Conservation (phyloP, 768 basidiomycete species). For the Tricholoma bakamatsutake region DNA sequence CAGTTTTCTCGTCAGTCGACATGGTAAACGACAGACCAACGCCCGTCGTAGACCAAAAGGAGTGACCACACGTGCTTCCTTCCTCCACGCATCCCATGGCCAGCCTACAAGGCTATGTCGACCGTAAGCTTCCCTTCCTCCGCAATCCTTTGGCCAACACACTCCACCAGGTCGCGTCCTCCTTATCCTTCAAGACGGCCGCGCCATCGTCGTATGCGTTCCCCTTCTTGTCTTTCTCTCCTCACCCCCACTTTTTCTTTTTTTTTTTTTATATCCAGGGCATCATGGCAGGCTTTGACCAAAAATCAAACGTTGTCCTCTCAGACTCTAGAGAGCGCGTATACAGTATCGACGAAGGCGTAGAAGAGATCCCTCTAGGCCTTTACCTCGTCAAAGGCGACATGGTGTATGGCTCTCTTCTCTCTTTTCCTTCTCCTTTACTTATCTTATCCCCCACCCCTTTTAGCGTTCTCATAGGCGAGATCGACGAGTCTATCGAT, state of each 20-base stretch:
- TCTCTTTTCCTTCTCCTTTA: neutral
- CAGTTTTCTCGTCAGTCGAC: conserved; percentile 7
- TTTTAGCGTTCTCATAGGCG: conserved; percentile 66
- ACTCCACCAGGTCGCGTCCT: conserved; percentile 69
- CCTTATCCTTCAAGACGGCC: conserved; percentile 93
- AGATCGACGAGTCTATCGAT: conserved; percentile 82
- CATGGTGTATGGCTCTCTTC: conserved; percentile 72
- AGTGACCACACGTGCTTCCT: conserved; percentile 12
- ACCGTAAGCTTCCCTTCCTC: conserved; percentile 46
- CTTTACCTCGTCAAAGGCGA: conserved; percentile 98
- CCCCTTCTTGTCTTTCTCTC: conserved; percentile 1
- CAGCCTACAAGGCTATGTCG: conserved; percentile 88
- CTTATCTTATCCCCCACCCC: neutral
- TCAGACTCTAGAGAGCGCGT: conserved; percentile 92
- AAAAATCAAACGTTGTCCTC: conserved; percentile 93
- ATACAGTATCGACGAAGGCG: conserved; percentile 85
- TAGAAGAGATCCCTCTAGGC: conserved; percentile 91
- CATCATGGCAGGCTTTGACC: conserved; percentile 86
- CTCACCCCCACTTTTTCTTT: neutral
- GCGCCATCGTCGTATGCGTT: conserved; percentile 86
- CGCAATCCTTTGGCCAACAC: neutral
- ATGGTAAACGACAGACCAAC: neutral
- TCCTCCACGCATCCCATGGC: conserved; percentile 56
- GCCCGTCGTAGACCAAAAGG: neutral
- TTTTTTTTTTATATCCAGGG: conserved; percentile 45